These are phyloP conservation scores for Pythium utonaiense DNA, from an alignment of 352 stramenopile species.

Conservation along the genomic window DNA sequence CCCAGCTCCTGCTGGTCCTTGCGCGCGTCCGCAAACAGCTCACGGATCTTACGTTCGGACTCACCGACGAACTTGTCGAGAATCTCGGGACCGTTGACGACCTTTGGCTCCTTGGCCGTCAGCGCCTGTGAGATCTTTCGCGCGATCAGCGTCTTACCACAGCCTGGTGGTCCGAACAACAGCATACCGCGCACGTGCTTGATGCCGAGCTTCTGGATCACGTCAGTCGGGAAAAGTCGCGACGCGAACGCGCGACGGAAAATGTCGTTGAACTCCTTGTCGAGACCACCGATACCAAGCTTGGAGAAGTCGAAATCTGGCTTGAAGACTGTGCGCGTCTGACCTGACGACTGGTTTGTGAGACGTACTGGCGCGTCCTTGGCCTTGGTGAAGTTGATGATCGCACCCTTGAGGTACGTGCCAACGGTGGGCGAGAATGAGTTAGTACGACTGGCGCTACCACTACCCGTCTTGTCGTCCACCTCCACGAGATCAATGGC, in stretches of 20 bases:
- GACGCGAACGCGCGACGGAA: constrained; percentile 98
- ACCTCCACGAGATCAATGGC: constrained; percentile 51
- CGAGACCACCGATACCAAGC: constrained; percentile 97
- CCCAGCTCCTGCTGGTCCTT: constrained; percentile 88
- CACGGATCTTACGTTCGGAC: constrained; percentile 98
- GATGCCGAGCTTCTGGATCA: constrained; percentile 98
- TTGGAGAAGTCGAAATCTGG: constrained; percentile 98
- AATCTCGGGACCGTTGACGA: constrained; percentile 99
- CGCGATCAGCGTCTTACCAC: constrained; percentile 98
- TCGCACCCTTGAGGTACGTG: constrained; percentile 55
- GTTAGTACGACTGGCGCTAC: constrained; percentile 15
- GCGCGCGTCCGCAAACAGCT: constrained; percentile 95
- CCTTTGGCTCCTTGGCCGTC: constrained; percentile 94
- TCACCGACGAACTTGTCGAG: constrained; percentile 99
- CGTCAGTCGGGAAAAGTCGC: constrained; percentile 94
- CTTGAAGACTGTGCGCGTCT: constrained; percentile 89
- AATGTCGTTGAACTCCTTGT: constrained; percentile 99
- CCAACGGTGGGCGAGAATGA: constrained; percentile 43
- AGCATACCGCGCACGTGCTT: constrained; percentile 97
- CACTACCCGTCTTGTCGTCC: constrained; percentile 18
- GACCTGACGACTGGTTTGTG: constrained; percentile 75
- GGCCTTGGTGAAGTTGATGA: constrained; percentile 76
- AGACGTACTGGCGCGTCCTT: constrained; percentile 76
- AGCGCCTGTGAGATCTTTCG: constrained; percentile 96
- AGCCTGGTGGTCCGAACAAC: constrained; percentile 84